These are phyloP conservation scores for Capsella rubella DNA, from an alignment of 441 rosid genomes.

Conservation along the genomic window DNA sequence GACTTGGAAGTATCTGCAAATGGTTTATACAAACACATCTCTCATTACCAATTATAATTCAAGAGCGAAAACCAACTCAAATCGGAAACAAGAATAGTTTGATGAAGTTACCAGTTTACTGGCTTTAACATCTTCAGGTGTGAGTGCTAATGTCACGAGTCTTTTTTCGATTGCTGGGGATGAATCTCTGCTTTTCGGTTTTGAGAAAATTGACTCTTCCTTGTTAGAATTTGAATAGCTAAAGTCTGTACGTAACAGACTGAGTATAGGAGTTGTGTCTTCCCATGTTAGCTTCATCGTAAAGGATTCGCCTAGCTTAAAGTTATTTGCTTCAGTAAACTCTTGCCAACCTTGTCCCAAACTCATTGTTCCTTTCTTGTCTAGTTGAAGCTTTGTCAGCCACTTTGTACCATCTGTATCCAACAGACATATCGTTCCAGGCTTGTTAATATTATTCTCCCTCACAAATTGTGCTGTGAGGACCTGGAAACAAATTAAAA, in stretches of 20 bases:
- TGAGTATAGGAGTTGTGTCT: conserved; percentile 16
- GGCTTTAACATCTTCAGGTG: conserved; percentile 11
- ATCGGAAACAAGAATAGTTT: neutral
- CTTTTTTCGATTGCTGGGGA: neutral
- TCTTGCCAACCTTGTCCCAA: conserved; percentile 21
- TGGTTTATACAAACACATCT: neutral
- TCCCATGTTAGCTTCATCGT: conserved; percentile 2
- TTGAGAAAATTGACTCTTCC: neutral
- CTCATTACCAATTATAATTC: neutral
- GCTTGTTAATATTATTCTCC: conserved; percentile 1
- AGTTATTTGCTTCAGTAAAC: conserved; percentile 6
- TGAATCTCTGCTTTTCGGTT: conserved; percentile 13
- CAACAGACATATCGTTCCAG: conserved; percentile 17
- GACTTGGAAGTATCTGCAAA: conserved; percentile 30
- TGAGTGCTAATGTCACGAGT: neutral
- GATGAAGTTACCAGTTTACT: conserved; percentile 29
- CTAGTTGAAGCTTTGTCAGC: neutral
- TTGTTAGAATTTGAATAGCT: conserved; percentile 6
- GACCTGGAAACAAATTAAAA: neutral
- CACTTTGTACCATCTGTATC: conserved; percentile 2
- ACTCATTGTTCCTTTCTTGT: neutral
- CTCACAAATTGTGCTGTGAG: neutral
- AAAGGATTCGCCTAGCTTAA: conserved; percentile 10
- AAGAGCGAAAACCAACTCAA: conserved; percentile 2
- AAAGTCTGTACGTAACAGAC: neutral